Evolutionary conservation across 108 stramenopile genomes (phyloP), one percentile per base, ranked within the genome.

Genomic region (Pseudonitzschia multiseries): DNA sequence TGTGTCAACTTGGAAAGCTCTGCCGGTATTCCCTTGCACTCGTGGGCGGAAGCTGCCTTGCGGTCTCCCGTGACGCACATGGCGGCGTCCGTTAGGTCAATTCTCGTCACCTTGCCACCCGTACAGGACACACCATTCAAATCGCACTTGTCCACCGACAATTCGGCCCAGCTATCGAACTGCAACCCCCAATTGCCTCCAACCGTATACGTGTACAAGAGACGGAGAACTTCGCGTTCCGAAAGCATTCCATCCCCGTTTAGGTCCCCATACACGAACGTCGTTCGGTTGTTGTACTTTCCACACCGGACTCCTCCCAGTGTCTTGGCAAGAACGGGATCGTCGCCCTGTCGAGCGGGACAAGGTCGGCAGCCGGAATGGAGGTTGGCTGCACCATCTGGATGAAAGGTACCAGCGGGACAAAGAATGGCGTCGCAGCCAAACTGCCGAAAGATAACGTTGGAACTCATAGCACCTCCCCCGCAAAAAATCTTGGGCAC

Each of bases 381-480:
- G 33, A 78, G 43, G 1, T 70, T 77, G 1, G 83, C 83, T 27
- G 81, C 83, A 32, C 91, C 91, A 54, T 71, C 42, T 10, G 71
- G 77, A 67, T 88, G 86, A 72, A 83, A 92, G 24, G 85, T 87
- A 14, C 82, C 82, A 28, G 85, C 54, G 13, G 83, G 84, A 66
- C 91, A 92, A 14, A 88, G 68, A 48, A 89, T 81, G 17, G 79
- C 83, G 57, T 83, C 78, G 57, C 90, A 91, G 43, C 85, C 90
- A 77, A 80, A 81, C 68, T 83, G 79, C 20, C 79, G 76, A 65
- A 76, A 83, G 1, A 80, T 40, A n/a, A 86, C 59, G 24, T 61
- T 80, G 22, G 31, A 32, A 43, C 68, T 69, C 44, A 62, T 65
- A 24, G 70, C 65, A 17, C 83, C 78, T 51, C 78, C 62, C 17